Conservation (phyloP, 164 flowering plant genomes). For the Paratinospora sagittata region DNA sequence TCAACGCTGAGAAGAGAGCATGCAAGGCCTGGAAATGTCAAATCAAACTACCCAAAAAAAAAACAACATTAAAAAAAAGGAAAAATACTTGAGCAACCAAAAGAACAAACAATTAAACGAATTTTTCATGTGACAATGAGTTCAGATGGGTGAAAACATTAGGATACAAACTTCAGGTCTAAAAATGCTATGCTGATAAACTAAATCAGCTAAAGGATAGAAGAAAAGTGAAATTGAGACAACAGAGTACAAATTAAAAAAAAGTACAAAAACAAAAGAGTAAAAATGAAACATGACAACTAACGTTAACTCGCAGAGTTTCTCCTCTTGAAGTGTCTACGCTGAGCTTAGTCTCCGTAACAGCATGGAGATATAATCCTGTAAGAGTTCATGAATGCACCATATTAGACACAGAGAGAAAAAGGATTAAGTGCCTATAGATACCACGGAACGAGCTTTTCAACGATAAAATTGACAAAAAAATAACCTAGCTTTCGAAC, state of each 20-base stretch:
- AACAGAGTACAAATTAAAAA: no score
- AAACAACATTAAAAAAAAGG: background rate
- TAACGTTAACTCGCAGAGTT: conserved; percentile 29
- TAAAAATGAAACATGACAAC: background rate
- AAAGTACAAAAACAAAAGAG: no score
- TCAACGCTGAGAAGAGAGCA: conserved; percentile 74
- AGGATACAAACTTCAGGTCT: no score
- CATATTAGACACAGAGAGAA: conserved; percentile 51
- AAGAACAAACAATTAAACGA: background rate
- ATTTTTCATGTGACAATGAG: no score
- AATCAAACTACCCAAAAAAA: conserved; percentile 60
- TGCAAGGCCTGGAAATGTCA: conserved; percentile 63
- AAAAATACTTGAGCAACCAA: background rate
- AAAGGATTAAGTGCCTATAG: conserved; percentile 13
- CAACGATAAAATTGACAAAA: no score
- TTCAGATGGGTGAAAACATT: no score
- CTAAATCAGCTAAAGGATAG: no score
- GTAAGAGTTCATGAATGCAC: background rate
- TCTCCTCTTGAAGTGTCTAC: conserved; percentile 36
- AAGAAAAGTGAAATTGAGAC: background rate
- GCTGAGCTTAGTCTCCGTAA: conserved; percentile 23
- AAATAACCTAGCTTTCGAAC: background rate
- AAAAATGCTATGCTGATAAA: no score
- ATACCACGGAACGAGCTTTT: background rate
- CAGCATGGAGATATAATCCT: conserved; percentile 29